Conservation (phyloP, 495 filamentous ascomycete genomes). For the Jackrogersella multiformis region DNA sequence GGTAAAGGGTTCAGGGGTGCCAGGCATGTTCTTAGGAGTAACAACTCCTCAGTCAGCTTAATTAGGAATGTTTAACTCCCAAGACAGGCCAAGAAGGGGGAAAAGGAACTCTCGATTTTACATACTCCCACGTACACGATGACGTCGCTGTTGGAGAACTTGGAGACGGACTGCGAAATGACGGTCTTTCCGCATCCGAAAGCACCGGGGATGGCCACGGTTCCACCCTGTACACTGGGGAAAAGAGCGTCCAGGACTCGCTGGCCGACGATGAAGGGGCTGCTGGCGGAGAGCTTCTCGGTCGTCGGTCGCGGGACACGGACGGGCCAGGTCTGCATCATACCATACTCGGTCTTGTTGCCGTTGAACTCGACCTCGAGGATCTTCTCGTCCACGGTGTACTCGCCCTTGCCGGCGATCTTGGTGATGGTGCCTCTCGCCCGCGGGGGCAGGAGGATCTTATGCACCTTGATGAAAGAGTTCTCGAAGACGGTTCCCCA, state of each 20-base stretch:
- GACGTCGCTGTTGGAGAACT: slow-evolving; percentile 99
- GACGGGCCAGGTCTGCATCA: slow-evolving; percentile 99
- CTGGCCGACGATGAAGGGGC: slow-evolving; percentile 95
- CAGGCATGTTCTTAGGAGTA: neutral
- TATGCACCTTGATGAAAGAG: slow-evolving; percentile 92
- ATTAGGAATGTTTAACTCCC: no score
- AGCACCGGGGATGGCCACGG: slow-evolving; percentile 96
- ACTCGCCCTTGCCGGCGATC: slow-evolving; percentile 87
- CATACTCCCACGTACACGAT: slow-evolving; percentile 89
- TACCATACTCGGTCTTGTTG: slow-evolving; percentile 86
- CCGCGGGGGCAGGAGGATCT: slow-evolving; percentile 91
- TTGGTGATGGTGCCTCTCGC: slow-evolving; percentile 90
- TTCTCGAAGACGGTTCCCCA: slow-evolving; percentile 97
- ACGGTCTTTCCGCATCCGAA: slow-evolving; percentile 99
- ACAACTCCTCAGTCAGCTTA: neutral
- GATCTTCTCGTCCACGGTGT: slow-evolving; percentile 93
- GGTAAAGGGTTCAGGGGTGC: neutral
- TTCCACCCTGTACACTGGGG: slow-evolving; percentile 95
- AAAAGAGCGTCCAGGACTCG: slow-evolving; percentile 97
- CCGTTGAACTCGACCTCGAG: slow-evolving; percentile 97
- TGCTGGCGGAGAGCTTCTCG: slow-evolving; percentile 87
- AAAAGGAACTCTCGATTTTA: neutral
- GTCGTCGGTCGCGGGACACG: slow-evolving; percentile 90
- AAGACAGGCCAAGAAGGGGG: neutral
- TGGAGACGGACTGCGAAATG: slow-evolving; percentile 96